Conservation (phyloP, 495 filamentous ascomycete species). For the Haplographium delicatum region DNA sequence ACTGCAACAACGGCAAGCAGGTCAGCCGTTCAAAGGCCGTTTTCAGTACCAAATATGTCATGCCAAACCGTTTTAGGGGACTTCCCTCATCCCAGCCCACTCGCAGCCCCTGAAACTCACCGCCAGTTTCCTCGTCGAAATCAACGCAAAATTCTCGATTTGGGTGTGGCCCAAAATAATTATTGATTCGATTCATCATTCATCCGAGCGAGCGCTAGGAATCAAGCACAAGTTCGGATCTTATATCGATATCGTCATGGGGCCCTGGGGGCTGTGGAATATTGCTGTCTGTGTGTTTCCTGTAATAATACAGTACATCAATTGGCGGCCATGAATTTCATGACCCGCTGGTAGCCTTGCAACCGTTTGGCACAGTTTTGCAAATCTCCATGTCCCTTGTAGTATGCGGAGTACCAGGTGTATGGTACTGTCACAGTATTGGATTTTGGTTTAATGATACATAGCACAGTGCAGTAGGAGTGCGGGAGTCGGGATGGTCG, state of each 20-base stretch:
- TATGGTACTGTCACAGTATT: conserved; percentile 10
- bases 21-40: conserved; percentile 20
- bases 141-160: not conserved
- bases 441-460: not conserved
- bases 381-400: conserved; percentile 12
- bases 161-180: conserved; percentile 2
- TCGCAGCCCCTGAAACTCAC: conserved; percentile 24
- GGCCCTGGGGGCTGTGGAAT: not conserved
- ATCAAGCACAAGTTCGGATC: not conserved
- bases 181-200: conserved; percentile 13
- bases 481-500: too few species aligned
- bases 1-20: conserved; percentile 4
- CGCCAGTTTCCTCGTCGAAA: conserved; percentile 9
- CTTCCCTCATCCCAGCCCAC: not conserved
- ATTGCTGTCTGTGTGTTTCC: conserved; percentile 15
- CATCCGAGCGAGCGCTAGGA: too few species aligned
- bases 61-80: not conserved
- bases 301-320: not conserved
- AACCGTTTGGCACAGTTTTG: not conserved
- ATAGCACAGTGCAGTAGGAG: too few species aligned
- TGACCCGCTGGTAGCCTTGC: too few species aligned
- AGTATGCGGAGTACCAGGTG: not conserved
- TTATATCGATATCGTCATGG: not conserved
- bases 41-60: conserved; percentile 9
- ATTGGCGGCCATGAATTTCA: too few species aligned